Conservation (phyloP, 768 basidiomycete species). For the Pulveroboletus sp. region DNA sequence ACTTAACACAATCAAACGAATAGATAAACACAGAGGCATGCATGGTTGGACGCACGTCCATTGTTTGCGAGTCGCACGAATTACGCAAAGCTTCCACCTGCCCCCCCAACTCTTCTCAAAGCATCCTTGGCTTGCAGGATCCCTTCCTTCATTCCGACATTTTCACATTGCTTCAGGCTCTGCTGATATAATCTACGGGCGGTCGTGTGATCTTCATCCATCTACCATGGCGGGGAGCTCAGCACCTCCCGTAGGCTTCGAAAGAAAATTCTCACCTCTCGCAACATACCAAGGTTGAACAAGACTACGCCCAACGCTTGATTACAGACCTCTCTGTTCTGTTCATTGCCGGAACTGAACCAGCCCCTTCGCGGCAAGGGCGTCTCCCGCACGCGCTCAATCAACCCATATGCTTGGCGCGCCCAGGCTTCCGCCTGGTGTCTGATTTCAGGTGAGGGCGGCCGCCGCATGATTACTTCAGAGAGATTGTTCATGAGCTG, state of each 20-base stretch:
- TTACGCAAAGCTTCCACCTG: background rate
- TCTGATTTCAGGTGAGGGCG: slow-evolving; percentile 35
- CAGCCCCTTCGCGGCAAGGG: slow-evolving; percentile 18
- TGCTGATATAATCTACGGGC: slow-evolving; percentile 31
- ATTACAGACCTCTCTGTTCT: slow-evolving; percentile 43
- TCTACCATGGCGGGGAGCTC: slow-evolving; percentile 18
- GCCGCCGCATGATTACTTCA: slow-evolving; percentile 36
- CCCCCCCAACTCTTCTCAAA: slow-evolving; percentile 27
- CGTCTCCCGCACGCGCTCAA: slow-evolving; percentile 25
- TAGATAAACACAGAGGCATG: background rate
- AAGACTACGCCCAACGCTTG: slow-evolving; percentile 51
- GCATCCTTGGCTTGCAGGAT: slow-evolving; percentile 34
- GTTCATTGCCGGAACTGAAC: slow-evolving; percentile 22
- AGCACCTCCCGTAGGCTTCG: background rate
- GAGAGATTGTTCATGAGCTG: slow-evolving; percentile 49
- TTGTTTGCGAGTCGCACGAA: background rate
- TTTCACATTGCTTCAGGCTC: slow-evolving; percentile 31
- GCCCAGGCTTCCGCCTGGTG: slow-evolving; percentile 61
- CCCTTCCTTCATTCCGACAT: slow-evolving; percentile 33
- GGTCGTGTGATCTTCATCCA: slow-evolving; percentile 28
- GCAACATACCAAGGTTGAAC: slow-evolving; percentile 58
- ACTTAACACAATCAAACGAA: too few species aligned
- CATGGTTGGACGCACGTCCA: background rate
- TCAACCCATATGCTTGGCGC: slow-evolving; percentile 40
- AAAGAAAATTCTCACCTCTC: slow-evolving; percentile 33